Evolutionary conservation across 306 rosid species (phyloP).

Genomic region (Quillaja saponaria): DNA sequence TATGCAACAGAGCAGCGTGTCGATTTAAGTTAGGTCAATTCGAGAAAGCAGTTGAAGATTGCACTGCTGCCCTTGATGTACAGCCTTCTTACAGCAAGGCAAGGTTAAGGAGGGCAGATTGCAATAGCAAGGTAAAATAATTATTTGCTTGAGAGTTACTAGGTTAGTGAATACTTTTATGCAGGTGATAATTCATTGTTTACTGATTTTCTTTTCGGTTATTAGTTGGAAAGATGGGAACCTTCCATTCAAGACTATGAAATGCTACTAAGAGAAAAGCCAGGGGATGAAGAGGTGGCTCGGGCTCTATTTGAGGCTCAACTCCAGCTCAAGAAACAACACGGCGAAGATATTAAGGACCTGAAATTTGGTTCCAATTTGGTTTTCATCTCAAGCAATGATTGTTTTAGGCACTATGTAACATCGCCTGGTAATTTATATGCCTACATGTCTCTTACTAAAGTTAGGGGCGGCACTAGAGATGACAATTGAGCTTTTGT

Average conservation of each 20-base stretch:
- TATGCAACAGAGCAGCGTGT: constrained; percentile 94
- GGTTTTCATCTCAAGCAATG: constrained; percentile 67
- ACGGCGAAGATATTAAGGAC: constrained; percentile 72
- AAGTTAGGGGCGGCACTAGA: constrained; percentile 8
- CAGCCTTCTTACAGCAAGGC: constrained; percentile 92
- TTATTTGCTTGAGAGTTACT: constrained; percentile 10
- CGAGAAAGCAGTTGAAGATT: constrained; percentile 94
- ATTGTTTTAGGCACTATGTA: constrained; percentile 75
- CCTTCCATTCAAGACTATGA: constrained; percentile 90
- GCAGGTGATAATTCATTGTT: background rate
- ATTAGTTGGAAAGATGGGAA: constrained; percentile 86
- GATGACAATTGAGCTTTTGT: background rate
- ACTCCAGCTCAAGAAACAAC: constrained; percentile 61
- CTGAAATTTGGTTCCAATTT: constrained; percentile 80
- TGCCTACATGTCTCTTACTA: background rate
- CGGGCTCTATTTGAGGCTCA: constrained; percentile 80
- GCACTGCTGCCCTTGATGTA: constrained; percentile 65
- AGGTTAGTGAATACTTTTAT: background rate
- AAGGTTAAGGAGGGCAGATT: constrained; percentile 81
- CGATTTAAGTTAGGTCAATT: constrained; percentile 84
- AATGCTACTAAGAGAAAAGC: constrained; percentile 71
- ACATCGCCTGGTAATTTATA: constrained; percentile 71
- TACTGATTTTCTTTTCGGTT: constrained; percentile 15
- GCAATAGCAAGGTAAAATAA: constrained; percentile 71
- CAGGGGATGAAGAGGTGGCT: constrained; percentile 89